Evolutionary conservation across 306 rosid genomes (phyloP), one percentile per base, ranked within the genome.

Genomic region (Alnus glutinosa): DNA sequence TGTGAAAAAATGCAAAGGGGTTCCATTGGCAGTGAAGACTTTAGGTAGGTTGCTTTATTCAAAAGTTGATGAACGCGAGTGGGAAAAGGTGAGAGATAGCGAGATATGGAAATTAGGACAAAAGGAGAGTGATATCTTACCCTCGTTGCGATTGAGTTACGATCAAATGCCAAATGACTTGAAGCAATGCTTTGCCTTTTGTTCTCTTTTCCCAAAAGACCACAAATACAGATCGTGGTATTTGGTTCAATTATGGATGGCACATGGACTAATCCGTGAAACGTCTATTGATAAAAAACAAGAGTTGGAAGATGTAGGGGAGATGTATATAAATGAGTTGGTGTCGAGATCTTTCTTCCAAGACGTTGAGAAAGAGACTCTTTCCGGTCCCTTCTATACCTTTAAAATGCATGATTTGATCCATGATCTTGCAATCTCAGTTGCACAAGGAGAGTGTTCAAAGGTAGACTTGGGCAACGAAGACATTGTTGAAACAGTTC

Each of bases 291-390:
- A 16, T 16, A 61, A 58, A 49, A 80, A 28, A 1, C 34, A 16
- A 16, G 78, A 71, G 28, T 39, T 77, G 42, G 87, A 86, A 78
- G 75, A 75, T 9, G 79, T 83, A 58, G 86, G 85, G 4, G 18
- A 70, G 18, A 64, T 70, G 42, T 79, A 44, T 7, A 73, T 79
- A 63, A 46, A 62, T n/a, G 84, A 82, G 18, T 49, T 87, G 37
- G 62, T 19, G 34, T 70, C 50, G 28, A 39, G 74, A 54, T 86
- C 81, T 36, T 84, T 87, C 71, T 67, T 81, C 4, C 80, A 84
- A 34, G 77, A 84, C 28, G 63, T 75, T 16, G 7, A 4, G 46
- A 42, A 54, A 23, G 28, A 23, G 28, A 23, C 28, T 86, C 80
- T 36, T 84, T 87, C 71, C 70, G 12, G 44, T 3, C 5, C n/a